Evolutionary conservation across 352 stramenopile species (phyloP), one percentile per base, ranked within the genome.

Genomic region (Globisporangium irregulare): DNA sequence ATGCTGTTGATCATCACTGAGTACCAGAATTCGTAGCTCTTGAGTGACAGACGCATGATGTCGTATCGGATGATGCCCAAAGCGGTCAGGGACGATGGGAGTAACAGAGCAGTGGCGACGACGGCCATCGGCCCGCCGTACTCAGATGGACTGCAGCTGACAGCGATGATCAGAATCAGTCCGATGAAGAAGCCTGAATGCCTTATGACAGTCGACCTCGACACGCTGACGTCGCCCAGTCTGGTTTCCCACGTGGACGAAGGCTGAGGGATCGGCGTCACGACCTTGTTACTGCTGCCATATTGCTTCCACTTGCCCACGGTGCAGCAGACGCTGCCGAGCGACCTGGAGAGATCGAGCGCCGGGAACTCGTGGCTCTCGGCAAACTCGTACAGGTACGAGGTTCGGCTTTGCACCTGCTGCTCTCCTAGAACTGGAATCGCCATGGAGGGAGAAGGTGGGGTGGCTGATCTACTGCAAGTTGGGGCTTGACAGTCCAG

Each of bases 351-450:
- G 22, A 73, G 56, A n/a, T 73, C 63, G 10, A 73, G 25, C 4
- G 22, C 10, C 0, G 68, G 68, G 15, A 67, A 29, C 6, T 54
- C 46, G 18, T 66, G 34, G 25, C 62, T 73, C 48, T 63, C 55
- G n/a, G 51, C 48, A 10, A 73, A 32, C 54, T 73, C 62, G 36
- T 73, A 73, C 12, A 67, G 38, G 63, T 55, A 65, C 38, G 20
- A 58, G 41, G 4, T 50, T 46, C 8, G 29, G 38, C 12, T 46
- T 48, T 34, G 25, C 20, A 27, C 10, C 6, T 4, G 10, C 0
- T 7, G 18, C 29, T 38, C 60, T 50, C 43, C 24, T 18, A 32
- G 51, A 34, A 32, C 51, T 18, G 25, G 51, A 32, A 32, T 58
- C 22, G 29, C 9, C 27, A 60, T 60, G 27, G 10, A 46, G 27